Percentiles rank a stretch among this genome's conserved stretches.
phyloP scores from a whole-genome alignment of 2,329 filamentous ascomycete species.

The Claviceps sp. region DNA sequence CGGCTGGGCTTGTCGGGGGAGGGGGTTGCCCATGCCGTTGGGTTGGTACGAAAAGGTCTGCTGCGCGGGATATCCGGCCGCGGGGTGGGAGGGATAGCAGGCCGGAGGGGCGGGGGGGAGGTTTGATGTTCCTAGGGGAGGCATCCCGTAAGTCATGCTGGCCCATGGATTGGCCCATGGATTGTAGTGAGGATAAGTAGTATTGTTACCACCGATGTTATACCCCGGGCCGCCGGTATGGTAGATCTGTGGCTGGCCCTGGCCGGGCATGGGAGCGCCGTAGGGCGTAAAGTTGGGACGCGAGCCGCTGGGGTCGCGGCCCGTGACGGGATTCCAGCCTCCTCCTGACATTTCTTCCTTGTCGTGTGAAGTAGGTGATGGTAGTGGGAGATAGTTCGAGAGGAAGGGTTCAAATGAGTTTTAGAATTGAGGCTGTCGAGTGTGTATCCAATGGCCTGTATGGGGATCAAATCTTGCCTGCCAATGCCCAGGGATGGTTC shows the following conservation, averaged over 20 bases:
- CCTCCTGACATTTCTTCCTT: constrained; percentile 17
- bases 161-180: constrained; percentile 13
- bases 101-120: constrained; percentile 5
- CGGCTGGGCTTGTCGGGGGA: constrained; percentile 26
- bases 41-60: constrained; percentile 22
- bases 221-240: constrained; percentile 23
- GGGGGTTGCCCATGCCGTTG: constrained; percentile 22
- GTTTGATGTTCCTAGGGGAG: constrained; percentile 9
- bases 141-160: constrained; percentile 15
- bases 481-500: constrained; percentile 22
- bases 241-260: constrained; percentile 25
- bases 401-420: neutral
- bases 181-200: constrained; percentile 10
- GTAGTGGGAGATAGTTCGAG: no score
- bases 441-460: constrained; percentile 21
- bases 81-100: constrained; percentile 11
- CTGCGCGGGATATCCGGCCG: constrained; percentile 14
- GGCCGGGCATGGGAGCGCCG: constrained; percentile 19
- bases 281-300: constrained; percentile 21
- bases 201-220: constrained; percentile 12
- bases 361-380: no score
- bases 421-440: constrained; percentile 21
- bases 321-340: constrained; percentile 27
- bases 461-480: constrained; percentile 18
- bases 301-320: constrained; percentile 22